A percentile compares a stretch with the other conserved stretches of the same genome.
phyloP scores from a whole-genome alignment of 768 basidiomycete genomes.

The Naganishia vishniacii region DNA sequence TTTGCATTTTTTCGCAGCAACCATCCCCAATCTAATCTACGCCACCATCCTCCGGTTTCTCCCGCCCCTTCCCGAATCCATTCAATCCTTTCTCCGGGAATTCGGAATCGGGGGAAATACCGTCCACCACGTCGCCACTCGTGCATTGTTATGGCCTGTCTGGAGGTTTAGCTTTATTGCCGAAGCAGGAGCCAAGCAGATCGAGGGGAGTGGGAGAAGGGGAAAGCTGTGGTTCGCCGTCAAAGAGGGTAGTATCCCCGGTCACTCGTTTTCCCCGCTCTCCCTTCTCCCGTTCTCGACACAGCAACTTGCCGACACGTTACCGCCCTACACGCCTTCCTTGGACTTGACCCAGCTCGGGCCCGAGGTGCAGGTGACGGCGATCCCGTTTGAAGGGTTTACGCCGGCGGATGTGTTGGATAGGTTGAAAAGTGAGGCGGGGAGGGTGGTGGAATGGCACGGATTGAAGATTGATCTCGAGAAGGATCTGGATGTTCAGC shows the following conservation, averaged over 20 bases:
- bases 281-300: constrained; percentile 41
- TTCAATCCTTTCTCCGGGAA: constrained; percentile 33
- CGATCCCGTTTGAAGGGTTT: constrained; percentile 41
- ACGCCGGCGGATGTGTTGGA: constrained; percentile 35
- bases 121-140: constrained; percentile 37
- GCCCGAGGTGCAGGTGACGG: constrained; percentile 31
- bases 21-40: constrained; percentile 33
- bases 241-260: constrained; percentile 40
- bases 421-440: constrained; percentile 31
- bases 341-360: constrained; percentile 38
- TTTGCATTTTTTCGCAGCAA: background rate
- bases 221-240: constrained; percentile 35
- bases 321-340: constrained; percentile 35
- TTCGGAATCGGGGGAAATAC: constrained; percentile 37
- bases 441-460: constrained; percentile 32
- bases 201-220: constrained; percentile 22
- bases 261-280: constrained; percentile 43
- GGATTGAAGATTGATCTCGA: constrained; percentile 33
- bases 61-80: constrained; percentile 24
- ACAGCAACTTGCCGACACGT: constrained; percentile 35
- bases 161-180: constrained; percentile 31
- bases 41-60: constrained; percentile 35
- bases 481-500: constrained; percentile 33
- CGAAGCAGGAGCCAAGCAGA: constrained; percentile 23
- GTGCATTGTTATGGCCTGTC: constrained; percentile 43